Conservation (phyloP, 352 stramenopile species). For the Globisporangium paddicum region DNA sequence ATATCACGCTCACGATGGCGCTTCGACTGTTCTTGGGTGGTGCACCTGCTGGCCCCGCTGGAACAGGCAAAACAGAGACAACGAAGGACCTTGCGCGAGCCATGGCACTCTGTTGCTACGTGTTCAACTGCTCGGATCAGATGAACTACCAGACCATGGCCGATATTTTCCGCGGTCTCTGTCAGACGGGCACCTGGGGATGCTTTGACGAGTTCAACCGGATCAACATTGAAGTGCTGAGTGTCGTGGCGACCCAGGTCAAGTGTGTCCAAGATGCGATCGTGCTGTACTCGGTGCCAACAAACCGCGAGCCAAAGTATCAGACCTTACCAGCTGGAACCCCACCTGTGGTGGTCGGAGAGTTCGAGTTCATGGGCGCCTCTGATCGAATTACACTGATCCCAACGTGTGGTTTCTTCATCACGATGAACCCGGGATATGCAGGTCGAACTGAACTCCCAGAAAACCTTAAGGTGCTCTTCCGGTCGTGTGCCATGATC, state of each 20-base stretch:
- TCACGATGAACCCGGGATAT: constrained; percentile 96
- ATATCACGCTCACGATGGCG: constrained; percentile 96
- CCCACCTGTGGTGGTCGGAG: constrained; percentile 84
- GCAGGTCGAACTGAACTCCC: constrained; percentile 83
- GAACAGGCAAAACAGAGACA: constrained; percentile 89
- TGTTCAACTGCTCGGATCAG: constrained; percentile 89
- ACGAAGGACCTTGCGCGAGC: constrained; percentile 83
- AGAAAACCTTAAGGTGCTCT: constrained; percentile 91
- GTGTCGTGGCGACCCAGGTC: constrained; percentile 81
- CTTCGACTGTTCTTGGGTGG: constrained; percentile 95
- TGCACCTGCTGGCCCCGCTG: constrained; percentile 90
- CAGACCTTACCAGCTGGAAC: constrained; percentile 91
- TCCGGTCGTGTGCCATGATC: constrained; percentile 93
- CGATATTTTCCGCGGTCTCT: constrained; percentile 83
- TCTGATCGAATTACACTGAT: constrained; percentile 85
- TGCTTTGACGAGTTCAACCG: constrained; percentile 90
- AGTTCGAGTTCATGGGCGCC: constrained; percentile 87
- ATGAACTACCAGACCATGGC: constrained; percentile 91
- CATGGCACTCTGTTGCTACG: constrained; percentile 85
- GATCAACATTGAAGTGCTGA: constrained; percentile 88
- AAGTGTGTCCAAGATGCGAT: constrained; percentile 86
- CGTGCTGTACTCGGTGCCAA: constrained; percentile 85
- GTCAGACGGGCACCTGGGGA: constrained; percentile 82
- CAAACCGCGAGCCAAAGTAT: constrained; percentile 95
- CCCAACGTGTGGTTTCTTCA: constrained; percentile 91